A percentile compares a stretch with the other conserved stretches of the same genome.
phyloP scores from a whole-genome alignment of 2,329 filamentous ascomycete species.

The Cercospora sojina region DNA sequence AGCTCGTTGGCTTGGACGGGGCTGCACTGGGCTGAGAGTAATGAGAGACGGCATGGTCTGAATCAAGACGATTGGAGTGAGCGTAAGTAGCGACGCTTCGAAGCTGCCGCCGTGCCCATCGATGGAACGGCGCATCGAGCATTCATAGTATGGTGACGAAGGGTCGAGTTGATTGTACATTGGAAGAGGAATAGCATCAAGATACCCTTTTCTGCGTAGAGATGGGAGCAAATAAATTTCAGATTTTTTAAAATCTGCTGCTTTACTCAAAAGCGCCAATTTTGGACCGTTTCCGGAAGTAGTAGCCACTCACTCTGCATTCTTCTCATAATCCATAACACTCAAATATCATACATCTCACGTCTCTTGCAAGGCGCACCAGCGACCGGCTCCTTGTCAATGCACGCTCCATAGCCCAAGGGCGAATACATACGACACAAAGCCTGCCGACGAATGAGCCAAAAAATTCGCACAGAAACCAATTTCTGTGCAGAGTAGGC shows the following conservation, averaged over 20 bases:
- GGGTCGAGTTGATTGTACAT: not conserved
- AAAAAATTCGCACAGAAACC: not conserved
- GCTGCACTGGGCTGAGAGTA: not conserved
- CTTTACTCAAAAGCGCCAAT: not conserved
- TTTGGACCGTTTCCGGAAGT: not conserved
- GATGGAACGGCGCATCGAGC: not conserved
- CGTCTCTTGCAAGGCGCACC: not conserved
- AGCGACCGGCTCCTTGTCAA: not conserved
- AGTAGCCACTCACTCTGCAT: not conserved
- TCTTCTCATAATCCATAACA: not conserved
- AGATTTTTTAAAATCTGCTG: not conserved
- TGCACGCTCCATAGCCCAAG: not conserved
- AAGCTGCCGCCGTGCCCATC: not conserved
- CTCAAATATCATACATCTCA: not conserved
- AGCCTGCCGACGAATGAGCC: not conserved
- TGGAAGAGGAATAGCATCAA: not conserved
- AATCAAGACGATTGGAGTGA: not conserved
- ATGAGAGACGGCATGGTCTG: not conserved
- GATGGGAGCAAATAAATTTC: not conserved
- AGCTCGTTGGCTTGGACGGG: not conserved
- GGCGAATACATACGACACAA: not conserved
- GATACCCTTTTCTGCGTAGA: conserved; percentile 1
- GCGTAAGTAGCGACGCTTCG: not conserved
- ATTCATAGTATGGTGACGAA: not conserved
- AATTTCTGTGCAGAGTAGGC: not conserved